Base-by-base conservation (phyloP, 805 yeast genomes). In the Barnettozyma pratensis region DNA sequence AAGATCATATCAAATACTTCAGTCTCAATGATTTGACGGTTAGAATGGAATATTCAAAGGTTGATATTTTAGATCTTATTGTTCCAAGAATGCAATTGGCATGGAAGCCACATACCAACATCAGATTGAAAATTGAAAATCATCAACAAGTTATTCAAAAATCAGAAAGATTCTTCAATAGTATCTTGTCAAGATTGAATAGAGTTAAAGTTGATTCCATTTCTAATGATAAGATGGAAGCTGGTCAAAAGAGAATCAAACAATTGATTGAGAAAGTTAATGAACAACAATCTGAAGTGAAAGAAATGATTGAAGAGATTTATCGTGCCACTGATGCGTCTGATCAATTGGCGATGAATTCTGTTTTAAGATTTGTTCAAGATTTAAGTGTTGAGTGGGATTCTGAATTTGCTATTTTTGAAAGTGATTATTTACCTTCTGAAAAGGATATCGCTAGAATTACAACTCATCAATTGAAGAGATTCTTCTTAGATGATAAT, bases 361-460 rank as follows among this genome's bases (percentile, higher is more conserved):
- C 77, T 0, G 76, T 86, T 3, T 67, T 90, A 29, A 71, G 92
- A 56, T 76, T 76, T 35, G 72, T 92, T 14, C 97, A 92, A 59
- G 90, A 85, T 48, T 68, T 83, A 30, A 91, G 96, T 3, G 90
- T 88, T 26, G 77, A 73, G 38, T 94, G 98, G 98, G 96, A 92
- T 65, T 58, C 67, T 26, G 96, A 85, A 49, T 90, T 94, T 58
- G 75, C 80, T 36, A 85, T 80, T 7, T 92, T 94, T 68, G 97
- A 87, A 51, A 75, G 76, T 40, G 74, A 75, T 25, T 94, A 77
- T 61, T 75, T 92, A 51, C 98, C 98, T 1, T 81, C 96, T 7
- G 98, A 94, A 64, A 87, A 84, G 59, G 99, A 94, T 73, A 87
- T 94, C 55, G 83, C 96, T 5, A 75, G 88, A 53, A 87, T 94